These are phyloP conservation scores for Crithidia acanthocephali DNA, from an alignment of 208 protist genomes.

Conservation along the genomic window DNA sequence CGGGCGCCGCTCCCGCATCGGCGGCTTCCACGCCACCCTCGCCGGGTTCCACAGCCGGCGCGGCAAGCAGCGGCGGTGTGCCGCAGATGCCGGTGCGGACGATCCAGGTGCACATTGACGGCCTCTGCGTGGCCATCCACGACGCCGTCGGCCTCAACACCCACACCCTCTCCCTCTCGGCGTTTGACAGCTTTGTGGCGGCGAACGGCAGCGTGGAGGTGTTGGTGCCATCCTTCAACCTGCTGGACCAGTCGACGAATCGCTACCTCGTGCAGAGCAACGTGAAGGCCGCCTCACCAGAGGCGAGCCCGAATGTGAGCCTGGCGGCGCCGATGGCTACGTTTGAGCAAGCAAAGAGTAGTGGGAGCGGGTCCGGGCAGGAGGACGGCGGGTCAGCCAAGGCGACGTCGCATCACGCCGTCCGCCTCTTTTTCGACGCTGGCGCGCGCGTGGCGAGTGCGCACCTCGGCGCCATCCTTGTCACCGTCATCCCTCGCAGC, in stretches of 20 bases:
- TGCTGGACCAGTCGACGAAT: conserved; percentile 75
- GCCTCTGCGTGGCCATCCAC: conserved; percentile 60
- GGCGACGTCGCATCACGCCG: conserved; percentile 10
- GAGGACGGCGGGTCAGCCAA: background rate
- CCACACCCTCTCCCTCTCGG: conserved; percentile 58
- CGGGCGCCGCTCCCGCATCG: background rate
- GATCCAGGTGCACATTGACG: conserved; percentile 54
- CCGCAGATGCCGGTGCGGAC: conserved; percentile 27
- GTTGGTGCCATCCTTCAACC: conserved; percentile 40
- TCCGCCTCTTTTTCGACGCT: conserved; percentile 37
- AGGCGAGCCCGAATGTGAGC: conserved; percentile 9
- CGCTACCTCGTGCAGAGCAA: conserved; percentile 50
- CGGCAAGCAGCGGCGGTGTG: no score
- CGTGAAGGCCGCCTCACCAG: background rate
- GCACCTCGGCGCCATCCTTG: conserved; percentile 41
- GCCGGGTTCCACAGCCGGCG: background rate
- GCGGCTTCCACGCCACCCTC: background rate
- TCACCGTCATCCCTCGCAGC: conserved; percentile 65
- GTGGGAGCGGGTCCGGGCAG: background rate
- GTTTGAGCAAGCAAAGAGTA: background rate
- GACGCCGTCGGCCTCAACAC: conserved; percentile 65
- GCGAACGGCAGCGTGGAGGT: conserved; percentile 48
- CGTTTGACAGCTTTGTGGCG: conserved; percentile 38
- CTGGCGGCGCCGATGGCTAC: background rate
- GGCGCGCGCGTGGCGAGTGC: conserved; percentile 41